Evolutionary conservation across 176 grass and related monocot species (phyloP).

Genomic region (Themeda triandra): DNA sequence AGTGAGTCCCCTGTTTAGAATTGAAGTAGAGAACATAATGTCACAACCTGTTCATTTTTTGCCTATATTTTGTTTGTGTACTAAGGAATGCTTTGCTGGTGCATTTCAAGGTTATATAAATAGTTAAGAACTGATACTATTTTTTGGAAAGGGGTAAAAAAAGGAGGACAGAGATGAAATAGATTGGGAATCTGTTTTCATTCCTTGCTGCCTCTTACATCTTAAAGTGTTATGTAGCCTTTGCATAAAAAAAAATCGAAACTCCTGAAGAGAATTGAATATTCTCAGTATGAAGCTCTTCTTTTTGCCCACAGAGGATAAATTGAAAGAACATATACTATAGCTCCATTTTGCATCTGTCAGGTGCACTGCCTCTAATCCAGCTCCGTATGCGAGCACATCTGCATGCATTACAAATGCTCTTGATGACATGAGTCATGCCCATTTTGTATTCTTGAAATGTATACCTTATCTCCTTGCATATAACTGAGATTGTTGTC

Average conservation of each 20-base stretch:
- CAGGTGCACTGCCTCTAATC: neutral
- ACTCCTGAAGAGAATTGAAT: neutral
- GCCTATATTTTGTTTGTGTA: neutral
- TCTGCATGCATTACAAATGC: neutral
- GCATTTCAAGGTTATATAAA: neutral
- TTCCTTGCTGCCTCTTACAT: slow-evolving; percentile 6
- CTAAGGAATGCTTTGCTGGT: neutral
- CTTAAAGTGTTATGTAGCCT: neutral
- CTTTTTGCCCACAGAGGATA: neutral
- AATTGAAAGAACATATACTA: neutral
- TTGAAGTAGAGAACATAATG: neutral
- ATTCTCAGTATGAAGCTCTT: neutral
- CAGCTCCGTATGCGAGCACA: neutral
- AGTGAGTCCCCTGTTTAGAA: neutral
- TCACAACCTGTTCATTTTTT: neutral
- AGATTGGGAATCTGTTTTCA: neutral
- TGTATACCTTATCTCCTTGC: neutral
- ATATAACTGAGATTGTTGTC: neutral
- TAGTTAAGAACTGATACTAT: neutral
- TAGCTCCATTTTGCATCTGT: neutral
- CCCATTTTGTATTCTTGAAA: slow-evolving; percentile 1
- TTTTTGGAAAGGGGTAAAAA: neutral
- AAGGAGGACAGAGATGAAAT: neutral
- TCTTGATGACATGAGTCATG: neutral
- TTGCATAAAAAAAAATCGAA: neutral